Percentiles rank a stretch among this genome's conserved stretches.
phyloP scores from a whole-genome alignment of 1,284 basidiomycete genomes.

The Irpex lacteus region DNA sequence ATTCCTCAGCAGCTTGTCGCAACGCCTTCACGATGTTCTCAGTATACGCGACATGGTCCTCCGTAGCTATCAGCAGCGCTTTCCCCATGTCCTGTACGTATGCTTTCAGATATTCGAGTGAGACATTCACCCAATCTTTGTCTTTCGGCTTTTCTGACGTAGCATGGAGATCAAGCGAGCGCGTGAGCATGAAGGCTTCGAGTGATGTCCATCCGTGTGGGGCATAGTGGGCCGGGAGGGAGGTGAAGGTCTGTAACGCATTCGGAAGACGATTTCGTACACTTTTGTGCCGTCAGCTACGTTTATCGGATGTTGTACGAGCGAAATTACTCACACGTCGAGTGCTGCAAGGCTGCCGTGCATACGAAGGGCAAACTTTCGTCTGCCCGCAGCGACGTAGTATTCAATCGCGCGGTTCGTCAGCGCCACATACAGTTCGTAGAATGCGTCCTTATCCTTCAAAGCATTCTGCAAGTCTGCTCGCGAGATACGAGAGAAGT shows the following conservation, averaged over 20 bases:
- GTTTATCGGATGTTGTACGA: not conserved
- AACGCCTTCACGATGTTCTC: slow-evolving; percentile 50
- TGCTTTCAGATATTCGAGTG: slow-evolving; percentile 67
- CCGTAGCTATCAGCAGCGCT: slow-evolving; percentile 51
- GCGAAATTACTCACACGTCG: slow-evolving; percentile 61
- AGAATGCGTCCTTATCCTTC: slow-evolving; percentile 58
- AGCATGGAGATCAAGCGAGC: slow-evolving; percentile 64
- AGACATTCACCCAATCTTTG: slow-evolving; percentile 71
- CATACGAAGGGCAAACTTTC: slow-evolving; percentile 81
- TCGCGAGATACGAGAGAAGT: slow-evolving; percentile 48
- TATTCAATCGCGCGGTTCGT: slow-evolving; percentile 83
- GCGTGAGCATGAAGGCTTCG: slow-evolving; percentile 72
- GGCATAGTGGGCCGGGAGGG: slow-evolving; percentile 80
- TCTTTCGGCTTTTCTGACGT: slow-evolving; percentile 54
- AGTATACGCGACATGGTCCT: slow-evolving; percentile 52
- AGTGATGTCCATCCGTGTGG: slow-evolving; percentile 76
- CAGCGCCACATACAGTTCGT: slow-evolving; percentile 67
- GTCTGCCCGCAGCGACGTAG: slow-evolving; percentile 77
- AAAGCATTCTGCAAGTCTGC: slow-evolving; percentile 65
- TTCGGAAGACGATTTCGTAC: slow-evolving; percentile 59
- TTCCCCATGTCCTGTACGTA: slow-evolving; percentile 53
- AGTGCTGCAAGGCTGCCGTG: slow-evolving; percentile 85
- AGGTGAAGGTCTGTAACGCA: slow-evolving; percentile 70
- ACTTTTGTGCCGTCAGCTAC: slow-evolving; percentile 35
- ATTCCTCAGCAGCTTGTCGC: slow-evolving; percentile 40